Base-by-base conservation (phyloP, 2,329 filamentous ascomycete genomes). In the Myriosclerotinia duriaeana region DNA sequence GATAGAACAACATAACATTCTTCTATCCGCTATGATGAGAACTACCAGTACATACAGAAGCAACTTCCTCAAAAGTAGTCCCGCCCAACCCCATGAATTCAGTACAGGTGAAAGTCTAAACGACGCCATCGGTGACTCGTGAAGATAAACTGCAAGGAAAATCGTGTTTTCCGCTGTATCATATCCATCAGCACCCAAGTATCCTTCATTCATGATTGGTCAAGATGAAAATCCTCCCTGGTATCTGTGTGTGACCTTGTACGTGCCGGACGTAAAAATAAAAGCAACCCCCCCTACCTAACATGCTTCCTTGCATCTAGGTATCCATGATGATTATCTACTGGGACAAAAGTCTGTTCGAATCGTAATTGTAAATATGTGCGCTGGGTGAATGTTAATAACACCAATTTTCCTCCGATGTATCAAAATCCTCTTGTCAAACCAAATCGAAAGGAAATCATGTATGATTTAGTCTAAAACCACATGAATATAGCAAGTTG, bases 101-200 rank as follows among this genome's bases (percentile, higher is more conserved):
- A 61, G n/a, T 40, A 61, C 58, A 40, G 58, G 26, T 34, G 58
- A 38, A 50, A 61, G 44, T 30, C 44, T 20, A 40, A 38, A 17
- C 58, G 26, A 61, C 14, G 34, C 34, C n/a, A 26, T 50, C 14
- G 20, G n/a, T 40, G 20, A 20, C n/a, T 2, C 58, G 50, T 38
- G 58, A 40, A 50, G 58, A 26, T 61, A 14, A 17, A 60, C 2
- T 50, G 56, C 56, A 22, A 22, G 12, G 38, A 11, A 11, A 50
- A 50, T 26, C 30, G 9, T 14, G 50, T 26, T 52, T 4, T n/a
- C 17, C 42, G 42, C 42, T 60, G n/a, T 61, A 40, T 61, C 44
- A 36, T 61, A 50, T 61, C 14, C 44, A 50, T 26, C 30, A 40
- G 5, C 44, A 38, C 30, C 9, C 5, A 12, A 61, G n/a, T 17